phyloP scores from a whole-genome alignment of 2,329 filamentous ascomycete genomes.

The Penicillium sp. region DNA sequence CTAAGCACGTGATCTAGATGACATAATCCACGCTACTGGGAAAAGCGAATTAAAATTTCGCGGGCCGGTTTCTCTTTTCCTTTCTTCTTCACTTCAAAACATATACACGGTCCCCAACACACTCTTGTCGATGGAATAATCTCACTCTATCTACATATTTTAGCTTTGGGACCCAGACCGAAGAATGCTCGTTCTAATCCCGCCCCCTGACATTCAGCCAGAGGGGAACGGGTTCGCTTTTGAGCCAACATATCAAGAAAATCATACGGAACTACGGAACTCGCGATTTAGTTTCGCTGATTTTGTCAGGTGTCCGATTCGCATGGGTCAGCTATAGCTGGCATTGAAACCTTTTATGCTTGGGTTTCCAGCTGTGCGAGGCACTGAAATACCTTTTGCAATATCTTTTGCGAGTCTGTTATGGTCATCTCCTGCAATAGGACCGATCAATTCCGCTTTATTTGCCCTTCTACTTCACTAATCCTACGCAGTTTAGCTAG shows the following conservation, averaged over 20 bases:
- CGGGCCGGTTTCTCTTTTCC: conserved; percentile 19
- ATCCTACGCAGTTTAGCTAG: background rate
- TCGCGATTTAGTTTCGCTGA: background rate
- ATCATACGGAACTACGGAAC: background rate
- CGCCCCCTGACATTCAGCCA: conserved; percentile 30
- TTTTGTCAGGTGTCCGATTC: background rate
- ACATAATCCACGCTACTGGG: conserved; percentile 8
- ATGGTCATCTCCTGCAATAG: conserved; percentile 3
- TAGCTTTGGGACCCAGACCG: conserved; percentile 41
- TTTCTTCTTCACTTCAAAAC: conserved; percentile 25
- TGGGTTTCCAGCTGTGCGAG: background rate
- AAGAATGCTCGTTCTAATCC: conserved; percentile 46
- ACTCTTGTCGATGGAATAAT: conserved; percentile 42
- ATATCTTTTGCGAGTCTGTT: background rate
- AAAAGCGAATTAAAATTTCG: conserved; percentile 7
- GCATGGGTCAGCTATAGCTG: background rate
- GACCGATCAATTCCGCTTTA: background rate
- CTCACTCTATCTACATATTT: conserved; percentile 44
- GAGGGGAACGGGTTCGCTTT: conserved; percentile 45
- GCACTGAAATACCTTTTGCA: background rate
- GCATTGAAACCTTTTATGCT: background rate
- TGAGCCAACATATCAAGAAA: conserved; percentile 38
- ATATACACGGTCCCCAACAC: conserved; percentile 45
- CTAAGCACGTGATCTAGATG: background rate
- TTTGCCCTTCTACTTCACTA: background rate